A percentile compares a stretch with the other conserved stretches of the same genome.
Evolutionary conservation across 768 basidiomycete species (phyloP).

Genomic region (Tricholoma terreum): DNA sequence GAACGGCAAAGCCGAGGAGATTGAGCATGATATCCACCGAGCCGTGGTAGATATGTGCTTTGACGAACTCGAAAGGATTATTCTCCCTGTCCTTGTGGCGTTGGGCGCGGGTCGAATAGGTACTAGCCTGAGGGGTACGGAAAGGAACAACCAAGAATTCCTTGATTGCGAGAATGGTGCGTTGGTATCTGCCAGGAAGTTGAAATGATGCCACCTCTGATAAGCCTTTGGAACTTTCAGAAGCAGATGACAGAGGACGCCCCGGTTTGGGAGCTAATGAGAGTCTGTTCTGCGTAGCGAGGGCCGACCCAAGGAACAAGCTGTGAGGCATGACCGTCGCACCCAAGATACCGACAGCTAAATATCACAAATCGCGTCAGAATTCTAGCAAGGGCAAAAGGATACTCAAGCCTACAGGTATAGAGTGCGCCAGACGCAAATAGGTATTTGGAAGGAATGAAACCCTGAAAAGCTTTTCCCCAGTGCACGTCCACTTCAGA

Average conservation of each 20-base stretch:
- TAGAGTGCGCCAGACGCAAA: conserved; percentile 58
- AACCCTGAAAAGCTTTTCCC: conserved; percentile 72
- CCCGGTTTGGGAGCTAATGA: conserved; percentile 27
- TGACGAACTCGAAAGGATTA: conserved; percentile 51
- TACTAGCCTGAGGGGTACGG: conserved; percentile 33
- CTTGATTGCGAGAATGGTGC: conserved; percentile 16
- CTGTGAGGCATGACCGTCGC: conserved; percentile 95
- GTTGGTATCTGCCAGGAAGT: conserved; percentile 2
- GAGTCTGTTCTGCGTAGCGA: conserved; percentile 80
- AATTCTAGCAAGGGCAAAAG: background rate
- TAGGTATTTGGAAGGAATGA: conserved; percentile 65
- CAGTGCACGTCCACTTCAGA: conserved; percentile 68
- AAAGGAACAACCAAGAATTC: conserved; percentile 33
- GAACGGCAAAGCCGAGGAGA: conserved; percentile 79
- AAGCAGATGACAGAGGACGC: conserved; percentile 18
- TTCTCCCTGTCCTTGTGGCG: conserved; percentile 57
- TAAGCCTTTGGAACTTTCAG: conserved; percentile 6
- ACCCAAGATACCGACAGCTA: conserved; percentile 71
- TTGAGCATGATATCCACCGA: conserved; percentile 64
- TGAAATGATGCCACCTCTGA: conserved; percentile 5
- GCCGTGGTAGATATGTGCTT: conserved; percentile 62
- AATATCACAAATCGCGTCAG: background rate
- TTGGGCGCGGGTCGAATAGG: conserved; percentile 32
- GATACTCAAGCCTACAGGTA: conserved; percentile 44
- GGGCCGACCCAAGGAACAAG: conserved; percentile 83